A percentile compares a stretch with the other conserved stretches of the same genome.
These are phyloP conservation scores for Elongisporangium prolatum DNA, from an alignment of 352 stramenopile species.

Conservation along the genomic window DNA sequence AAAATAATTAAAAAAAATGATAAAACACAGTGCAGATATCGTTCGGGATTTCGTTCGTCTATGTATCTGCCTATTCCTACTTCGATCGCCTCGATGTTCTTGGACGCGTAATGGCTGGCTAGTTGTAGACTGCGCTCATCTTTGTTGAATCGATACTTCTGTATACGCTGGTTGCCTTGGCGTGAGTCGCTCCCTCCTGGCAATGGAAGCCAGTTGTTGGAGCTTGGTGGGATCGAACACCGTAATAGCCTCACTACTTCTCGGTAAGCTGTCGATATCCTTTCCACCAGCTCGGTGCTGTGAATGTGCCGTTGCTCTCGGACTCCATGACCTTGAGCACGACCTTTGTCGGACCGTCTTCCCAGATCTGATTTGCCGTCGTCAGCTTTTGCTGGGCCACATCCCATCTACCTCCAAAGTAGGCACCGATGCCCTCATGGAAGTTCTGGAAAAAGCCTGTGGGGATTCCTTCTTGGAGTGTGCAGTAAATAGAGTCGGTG, in stretches of 20 bases:
- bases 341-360: slow-evolving; percentile 87
- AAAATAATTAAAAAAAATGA: background rate
- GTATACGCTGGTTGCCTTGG: background rate
- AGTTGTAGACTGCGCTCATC: background rate
- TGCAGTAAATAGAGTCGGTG: slow-evolving; percentile 59
- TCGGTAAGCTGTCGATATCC: slow-evolving; percentile 90
- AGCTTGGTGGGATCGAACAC: background rate
- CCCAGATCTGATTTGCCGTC: slow-evolving; percentile 88
- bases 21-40: background rate
- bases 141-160: background rate
- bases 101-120: background rate
- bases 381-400: slow-evolving; percentile 78
- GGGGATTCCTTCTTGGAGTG: slow-evolving; percentile 75
- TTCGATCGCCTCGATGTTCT: background rate
- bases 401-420: slow-evolving; percentile 93
- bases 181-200: background rate
- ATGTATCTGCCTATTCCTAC: background rate
- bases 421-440: slow-evolving; percentile 88
- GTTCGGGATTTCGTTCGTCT: background rate
- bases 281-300: slow-evolving; percentile 87
- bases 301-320: slow-evolving; percentile 84
- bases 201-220: background rate
- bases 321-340: slow-evolving; percentile 88
- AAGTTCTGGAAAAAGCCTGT: slow-evolving; percentile 90
- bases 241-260: slow-evolving; percentile 55